Evolutionary conservation across 257 asterid genomes (phyloP).

Genomic region (Primulina tabacum): DNA sequence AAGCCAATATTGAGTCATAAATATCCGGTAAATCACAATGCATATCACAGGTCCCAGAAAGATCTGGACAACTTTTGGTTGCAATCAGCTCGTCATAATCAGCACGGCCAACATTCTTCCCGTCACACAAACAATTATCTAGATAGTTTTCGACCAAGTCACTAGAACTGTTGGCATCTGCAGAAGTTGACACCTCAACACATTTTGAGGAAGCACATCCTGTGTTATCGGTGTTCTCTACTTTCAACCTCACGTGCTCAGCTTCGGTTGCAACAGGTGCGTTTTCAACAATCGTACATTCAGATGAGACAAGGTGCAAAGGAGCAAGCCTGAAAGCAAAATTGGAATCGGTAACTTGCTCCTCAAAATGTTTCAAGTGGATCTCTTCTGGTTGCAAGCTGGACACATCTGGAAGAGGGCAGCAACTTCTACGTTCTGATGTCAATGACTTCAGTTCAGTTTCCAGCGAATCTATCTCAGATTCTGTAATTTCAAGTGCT

Average conservation of each 20-base stretch:
- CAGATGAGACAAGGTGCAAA: conserved; percentile 41
- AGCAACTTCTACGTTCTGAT: conserved; percentile 34
- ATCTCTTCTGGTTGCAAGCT: conserved; percentile 41
- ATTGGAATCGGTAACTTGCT: conserved; percentile 43
- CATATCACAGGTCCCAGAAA: conserved; percentile 21
- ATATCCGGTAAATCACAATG: conserved; percentile 31
- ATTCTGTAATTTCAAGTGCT: conserved; percentile 79
- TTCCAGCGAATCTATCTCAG: conserved; percentile 87
- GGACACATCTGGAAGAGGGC: conserved; percentile 40
- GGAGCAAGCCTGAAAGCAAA: conserved; percentile 38
- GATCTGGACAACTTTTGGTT: conserved; percentile 23
- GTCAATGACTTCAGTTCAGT: conserved; percentile 60
- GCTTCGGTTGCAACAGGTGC: conserved; percentile 33
- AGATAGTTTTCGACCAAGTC: conserved; percentile 29
- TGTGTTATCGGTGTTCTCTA: conserved; percentile 67
- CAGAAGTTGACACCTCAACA: conserved; percentile 40
- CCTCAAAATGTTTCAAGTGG: conserved; percentile 43
- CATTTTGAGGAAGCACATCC: conserved; percentile 73
- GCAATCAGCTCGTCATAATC: conserved; percentile 27
- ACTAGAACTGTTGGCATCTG: conserved; percentile 31
- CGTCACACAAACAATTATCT: conserved; percentile 28
- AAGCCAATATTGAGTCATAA: conserved; percentile 47
- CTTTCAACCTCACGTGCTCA: conserved; percentile 34
- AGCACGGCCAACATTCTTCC: conserved; percentile 26
- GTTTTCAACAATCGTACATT: conserved; percentile 30